Base-by-base conservation (phyloP, 371 early-diverging fungal genomes). In the Dichotomocladium elegans region DNA sequence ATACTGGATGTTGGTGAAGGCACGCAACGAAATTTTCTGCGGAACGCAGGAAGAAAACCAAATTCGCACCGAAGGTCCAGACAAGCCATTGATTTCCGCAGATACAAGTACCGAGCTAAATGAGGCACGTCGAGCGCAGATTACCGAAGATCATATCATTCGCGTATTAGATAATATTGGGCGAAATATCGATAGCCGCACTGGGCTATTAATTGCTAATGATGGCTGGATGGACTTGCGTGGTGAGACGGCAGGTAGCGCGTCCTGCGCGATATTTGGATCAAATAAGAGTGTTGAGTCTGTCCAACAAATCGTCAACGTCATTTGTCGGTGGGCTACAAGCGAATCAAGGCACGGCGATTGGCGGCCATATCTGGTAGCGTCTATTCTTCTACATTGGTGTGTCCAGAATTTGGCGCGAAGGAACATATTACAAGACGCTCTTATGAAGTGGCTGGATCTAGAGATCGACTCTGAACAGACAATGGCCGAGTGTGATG, bases 271-370 rank as follows among this genome's bases (percentile, higher is more conserved):
- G 0, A 67, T 77, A 9, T 72, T 72, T 48, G 66, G 68, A 2
- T 48, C 33, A 0, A 29, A 45, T 4, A 44, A 43, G 12, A 27
- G 61, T 19, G 50, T 53, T 8, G 50, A 43, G 5, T 33, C 50
- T 14, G 37, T 60, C 14, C 44, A 41, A 10, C 63, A 63, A 11
- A 37, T 60, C 8, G 52, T 74, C 2, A 47, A 54, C 27, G 65
- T 68, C 3, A 58, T 85, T 37, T 85, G 83, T 61, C 70, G 70
- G 11, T 85, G 86, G 86, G 83, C 83, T 1, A 74, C 77, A 1
- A 82, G 74, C 4, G 69, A 66, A 21, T 68, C 69, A 2, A 65
- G 82, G 6, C 64, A 68, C 26, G 83, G 85, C n/a, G 79, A 80
- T 45, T 80, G 81, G 68, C 71, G 85, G 3, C 64, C 74, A 0